Evolutionary conservation across 768 basidiomycete species (phyloP).

Genomic region (Phlebiopsis flavidoalba): DNA sequence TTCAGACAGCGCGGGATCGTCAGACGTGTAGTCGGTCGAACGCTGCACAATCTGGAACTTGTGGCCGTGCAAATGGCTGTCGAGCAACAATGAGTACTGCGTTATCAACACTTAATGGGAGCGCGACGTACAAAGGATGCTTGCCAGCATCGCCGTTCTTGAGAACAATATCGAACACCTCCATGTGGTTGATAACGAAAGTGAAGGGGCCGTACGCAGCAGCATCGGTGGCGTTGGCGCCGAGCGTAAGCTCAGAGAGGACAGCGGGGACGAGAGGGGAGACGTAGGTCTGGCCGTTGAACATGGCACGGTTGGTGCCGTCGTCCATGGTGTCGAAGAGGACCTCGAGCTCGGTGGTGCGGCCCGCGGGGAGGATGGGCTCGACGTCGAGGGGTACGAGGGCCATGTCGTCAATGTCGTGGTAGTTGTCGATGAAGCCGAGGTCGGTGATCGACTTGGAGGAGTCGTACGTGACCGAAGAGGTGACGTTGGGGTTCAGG

Average conservation of each 20-base stretch:
- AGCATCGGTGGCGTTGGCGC: slow-evolving; percentile 58
- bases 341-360: slow-evolving; percentile 65
- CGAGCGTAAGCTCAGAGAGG: slow-evolving; percentile 74
- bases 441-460: slow-evolving; percentile 47
- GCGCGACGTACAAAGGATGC: slow-evolving; percentile 71
- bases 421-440: slow-evolving; percentile 51
- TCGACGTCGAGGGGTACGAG: slow-evolving; percentile 58
- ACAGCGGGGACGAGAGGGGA: slow-evolving; percentile 68
- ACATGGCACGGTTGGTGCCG: slow-evolving; percentile 80
- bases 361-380: slow-evolving; percentile 46
- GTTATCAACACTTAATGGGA: not conserved
- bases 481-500: slow-evolving; percentile 80
- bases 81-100: not conserved
- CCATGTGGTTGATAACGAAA: slow-evolving; percentile 68
- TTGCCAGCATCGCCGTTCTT: slow-evolving; percentile 69
- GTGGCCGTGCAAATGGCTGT: slow-evolving; percentile 89
- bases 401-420: slow-evolving; percentile 58
- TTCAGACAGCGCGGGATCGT: slow-evolving; percentile 75
- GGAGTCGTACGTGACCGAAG: slow-evolving; percentile 72
- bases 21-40: slow-evolving; percentile 61
- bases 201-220: slow-evolving; percentile 76
- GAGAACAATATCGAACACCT: slow-evolving; percentile 73
- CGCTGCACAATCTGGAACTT: slow-evolving; percentile 78
- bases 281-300: slow-evolving; percentile 66
- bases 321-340: slow-evolving; percentile 82